A percentile compares a stretch with the other conserved stretches of the same genome.
These are phyloP conservation scores for Tilletia walkeri DNA, from an alignment of 1,284 basidiomycete species.

Conservation along the genomic window DNA sequence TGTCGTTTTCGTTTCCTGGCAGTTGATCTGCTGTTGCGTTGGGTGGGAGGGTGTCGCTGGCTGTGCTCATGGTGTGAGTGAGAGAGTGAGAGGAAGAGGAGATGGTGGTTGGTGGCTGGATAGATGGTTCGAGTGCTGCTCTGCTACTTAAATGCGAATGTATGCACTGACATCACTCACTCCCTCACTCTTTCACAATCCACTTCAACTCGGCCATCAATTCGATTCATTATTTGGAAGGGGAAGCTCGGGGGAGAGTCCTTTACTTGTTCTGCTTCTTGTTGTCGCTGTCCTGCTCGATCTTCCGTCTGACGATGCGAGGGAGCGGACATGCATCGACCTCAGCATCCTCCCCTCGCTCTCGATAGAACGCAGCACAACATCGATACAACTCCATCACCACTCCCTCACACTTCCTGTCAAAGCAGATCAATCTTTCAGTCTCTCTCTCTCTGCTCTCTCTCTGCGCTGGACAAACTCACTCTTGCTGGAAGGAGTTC, in stretches of 20 bases:
- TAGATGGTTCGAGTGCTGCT: too few species aligned
- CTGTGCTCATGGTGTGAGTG: not conserved
- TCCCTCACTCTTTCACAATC: too few species aligned
- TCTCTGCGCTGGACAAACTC: not conserved
- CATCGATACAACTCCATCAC: slow-evolving; percentile 49
- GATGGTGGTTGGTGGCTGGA: too few species aligned
- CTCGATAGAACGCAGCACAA: slow-evolving; percentile 46
- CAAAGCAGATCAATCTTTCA: not conserved
- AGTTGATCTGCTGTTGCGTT: slow-evolving; percentile 9
- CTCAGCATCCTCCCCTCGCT: slow-evolving; percentile 36
- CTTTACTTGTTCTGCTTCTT: too few species aligned
- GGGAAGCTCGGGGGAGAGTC: too few species aligned
- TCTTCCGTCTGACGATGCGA: slow-evolving; percentile 31
- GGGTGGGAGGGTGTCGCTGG: not conserved
- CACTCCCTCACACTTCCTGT: slow-evolving; percentile 40
- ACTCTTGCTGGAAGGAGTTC: slow-evolving; percentile 43
- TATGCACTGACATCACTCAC: too few species aligned
- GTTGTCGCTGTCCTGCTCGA: not conserved
- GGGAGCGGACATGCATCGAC: slow-evolving; percentile 49
- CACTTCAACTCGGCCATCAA: too few species aligned
- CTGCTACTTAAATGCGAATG: too few species aligned
- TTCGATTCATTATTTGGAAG: too few species aligned
- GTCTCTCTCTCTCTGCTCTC: not conserved
- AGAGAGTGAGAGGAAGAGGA: too few species aligned
- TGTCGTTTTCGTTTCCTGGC: slow-evolving; percentile 5